These are phyloP conservation scores for Dioszegia aurantiaca DNA, from an alignment of 768 basidiomycete genomes.

Conservation along the genomic window DNA sequence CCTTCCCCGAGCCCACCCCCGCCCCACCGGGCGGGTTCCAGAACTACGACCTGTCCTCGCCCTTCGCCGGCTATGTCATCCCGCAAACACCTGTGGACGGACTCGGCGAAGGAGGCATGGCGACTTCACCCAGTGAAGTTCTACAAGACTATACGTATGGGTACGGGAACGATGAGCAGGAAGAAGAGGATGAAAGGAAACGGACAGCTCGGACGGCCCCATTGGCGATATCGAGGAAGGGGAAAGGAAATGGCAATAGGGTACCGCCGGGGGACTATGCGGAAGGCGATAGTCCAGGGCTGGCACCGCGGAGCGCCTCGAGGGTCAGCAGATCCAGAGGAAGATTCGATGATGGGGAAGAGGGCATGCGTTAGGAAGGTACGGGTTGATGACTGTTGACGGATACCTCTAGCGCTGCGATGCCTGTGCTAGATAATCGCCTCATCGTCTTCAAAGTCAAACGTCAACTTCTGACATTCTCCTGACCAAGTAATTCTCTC, in stretches of 20 bases:
- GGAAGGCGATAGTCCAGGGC: not conserved
- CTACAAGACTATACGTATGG: slow-evolving; percentile 12
- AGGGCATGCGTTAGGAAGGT: not conserved
- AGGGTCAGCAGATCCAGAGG: not conserved
- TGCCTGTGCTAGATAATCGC: too few species aligned
- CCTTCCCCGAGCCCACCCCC: slow-evolving; percentile 6
- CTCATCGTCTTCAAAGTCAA: too few species aligned
- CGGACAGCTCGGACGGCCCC: slow-evolving; percentile 5
- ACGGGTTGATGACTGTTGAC: too few species aligned
- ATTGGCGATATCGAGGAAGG: slow-evolving; percentile 2
- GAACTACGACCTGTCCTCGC: slow-evolving; percentile 3
- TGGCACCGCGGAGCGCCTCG: not conserved
- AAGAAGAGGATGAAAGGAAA: not conserved
- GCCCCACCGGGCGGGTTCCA: slow-evolving; percentile 2
- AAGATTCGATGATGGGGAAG: slow-evolving; percentile 3
- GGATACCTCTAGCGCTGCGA: too few species aligned
- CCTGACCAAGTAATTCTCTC: too few species aligned
- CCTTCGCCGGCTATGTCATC: slow-evolving; percentile 10
- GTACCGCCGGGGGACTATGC: not conserved
- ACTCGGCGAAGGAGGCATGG: not conserved
- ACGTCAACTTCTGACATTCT: too few species aligned
- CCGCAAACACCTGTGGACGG: slow-evolving; percentile 11
- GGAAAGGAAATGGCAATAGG: not conserved
- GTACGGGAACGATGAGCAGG: slow-evolving; percentile 9
- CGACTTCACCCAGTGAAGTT: slow-evolving; percentile 6